phyloP scores from a whole-genome alignment of 2,329 filamentous ascomycete genomes.

The Aspergillus novofumigatus region DNA sequence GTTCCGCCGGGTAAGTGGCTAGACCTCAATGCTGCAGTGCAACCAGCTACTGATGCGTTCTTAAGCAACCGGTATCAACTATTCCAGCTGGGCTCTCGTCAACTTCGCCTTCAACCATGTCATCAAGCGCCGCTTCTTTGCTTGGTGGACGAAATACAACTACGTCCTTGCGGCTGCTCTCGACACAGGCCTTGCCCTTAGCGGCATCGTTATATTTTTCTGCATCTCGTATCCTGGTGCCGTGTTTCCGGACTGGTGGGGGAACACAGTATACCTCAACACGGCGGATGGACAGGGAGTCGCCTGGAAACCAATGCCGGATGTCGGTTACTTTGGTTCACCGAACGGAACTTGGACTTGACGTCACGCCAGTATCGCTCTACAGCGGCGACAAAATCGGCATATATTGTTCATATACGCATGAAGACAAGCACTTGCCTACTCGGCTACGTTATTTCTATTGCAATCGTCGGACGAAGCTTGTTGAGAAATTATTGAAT shows the following conservation, averaged over 20 bases:
- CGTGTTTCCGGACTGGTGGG: constrained; percentile 31
- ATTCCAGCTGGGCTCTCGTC: constrained; percentile 33
- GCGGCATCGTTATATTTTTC: constrained; percentile 35
- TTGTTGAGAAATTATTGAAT: constrained; percentile 13
- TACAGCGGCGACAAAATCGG: background rate
- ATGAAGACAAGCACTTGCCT: background rate
- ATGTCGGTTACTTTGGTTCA: constrained; percentile 29
- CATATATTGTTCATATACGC: background rate
- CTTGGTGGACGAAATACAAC: constrained; percentile 44
- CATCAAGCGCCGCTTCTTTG: constrained; percentile 50
- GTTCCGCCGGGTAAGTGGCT: constrained; percentile 20
- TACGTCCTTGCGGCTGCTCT: constrained; percentile 41
- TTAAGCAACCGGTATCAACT: constrained; percentile 31
- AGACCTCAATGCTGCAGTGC: background rate
- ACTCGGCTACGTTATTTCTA: background rate
- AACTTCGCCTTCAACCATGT: constrained; percentile 74
- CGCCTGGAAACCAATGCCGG: constrained; percentile 24
- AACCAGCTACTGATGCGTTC: background rate
- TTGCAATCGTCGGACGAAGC: background rate
- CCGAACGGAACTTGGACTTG: constrained; percentile 26
- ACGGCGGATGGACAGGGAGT: constrained; percentile 28
- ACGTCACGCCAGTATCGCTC: background rate
- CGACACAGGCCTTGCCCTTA: constrained; percentile 32
- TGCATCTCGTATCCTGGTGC: constrained; percentile 30
- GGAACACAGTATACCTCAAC: constrained; percentile 30